Conservation (phyloP, 768 basidiomycete species). For the Vishniacozyma victoriae region DNA sequence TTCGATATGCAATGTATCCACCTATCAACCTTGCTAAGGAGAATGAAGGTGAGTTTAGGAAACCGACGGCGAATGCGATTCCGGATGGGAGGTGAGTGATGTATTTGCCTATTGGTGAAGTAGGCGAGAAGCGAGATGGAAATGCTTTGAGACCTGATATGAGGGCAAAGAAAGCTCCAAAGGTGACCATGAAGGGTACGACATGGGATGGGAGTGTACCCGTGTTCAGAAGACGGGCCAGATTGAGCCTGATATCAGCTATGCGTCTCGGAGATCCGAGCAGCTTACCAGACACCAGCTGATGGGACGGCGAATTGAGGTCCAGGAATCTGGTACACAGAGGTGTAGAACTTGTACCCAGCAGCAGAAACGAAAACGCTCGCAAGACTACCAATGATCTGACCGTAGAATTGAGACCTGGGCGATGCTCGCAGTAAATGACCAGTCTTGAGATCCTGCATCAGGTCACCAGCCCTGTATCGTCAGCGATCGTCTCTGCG, state of each 20-base stretch:
- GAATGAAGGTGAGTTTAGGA: slow-evolving; percentile 92
- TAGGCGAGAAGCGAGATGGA: slow-evolving; percentile 1
- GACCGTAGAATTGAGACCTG: slow-evolving; percentile 83
- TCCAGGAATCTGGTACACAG: slow-evolving; percentile 81
- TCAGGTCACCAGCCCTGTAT: slow-evolving; percentile 82
- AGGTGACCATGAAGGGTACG: slow-evolving; percentile 68
- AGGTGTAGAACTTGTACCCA: slow-evolving; percentile 79
- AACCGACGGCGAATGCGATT: slow-evolving; percentile 90
- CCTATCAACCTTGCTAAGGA: slow-evolving; percentile 85
- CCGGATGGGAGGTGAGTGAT: slow-evolving; percentile 78
- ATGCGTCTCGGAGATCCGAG: background rate
- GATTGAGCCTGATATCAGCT: slow-evolving; percentile 46
- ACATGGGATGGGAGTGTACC: slow-evolving; percentile 75
- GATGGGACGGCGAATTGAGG: slow-evolving; percentile 95
- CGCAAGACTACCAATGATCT: slow-evolving; percentile 80
- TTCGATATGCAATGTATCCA: slow-evolving; percentile 66
- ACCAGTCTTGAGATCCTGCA: slow-evolving; percentile 98
- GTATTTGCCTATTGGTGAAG: slow-evolving; percentile 2
- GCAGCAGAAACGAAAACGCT: slow-evolving; percentile 84
- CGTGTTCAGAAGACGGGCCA: slow-evolving; percentile 51
- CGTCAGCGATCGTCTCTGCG: slow-evolving; percentile 3
- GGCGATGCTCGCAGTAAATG: slow-evolving; percentile 88
- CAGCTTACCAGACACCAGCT: slow-evolving; percentile 74
- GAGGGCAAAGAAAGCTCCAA: slow-evolving; percentile 64
- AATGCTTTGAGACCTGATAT: slow-evolving; percentile 65